Evolutionary conservation across 2,329 filamentous ascomycete species (phyloP), one percentile per base, ranked within the genome.

Genomic region (Lecanoromycetidae sp.): DNA sequence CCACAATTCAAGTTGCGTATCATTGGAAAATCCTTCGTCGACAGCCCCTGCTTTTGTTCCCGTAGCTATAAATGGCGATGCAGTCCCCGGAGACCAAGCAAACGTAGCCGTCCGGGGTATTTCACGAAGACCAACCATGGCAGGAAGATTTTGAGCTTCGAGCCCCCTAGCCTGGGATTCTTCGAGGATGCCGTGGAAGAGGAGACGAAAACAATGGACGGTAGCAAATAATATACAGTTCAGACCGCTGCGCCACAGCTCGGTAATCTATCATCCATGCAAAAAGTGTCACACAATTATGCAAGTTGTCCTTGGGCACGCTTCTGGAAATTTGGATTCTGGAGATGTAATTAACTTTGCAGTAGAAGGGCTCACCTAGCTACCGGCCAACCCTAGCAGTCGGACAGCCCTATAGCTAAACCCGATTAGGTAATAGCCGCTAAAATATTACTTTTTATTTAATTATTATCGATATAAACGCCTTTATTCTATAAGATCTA

Each of bases 51-150:
- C 88, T 57, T 88, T 82, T 38, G 91, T 98, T 58, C 91, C 91
- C 23, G 91, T 98, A 51, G 87, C 90, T 55, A 98, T 73, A 57
- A 94, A 74, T 58, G 90, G 87, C 57, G 81, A 79, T 32, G 77
- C 76, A 42, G 85, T 70, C 57, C 81, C 84, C 22, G 88, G 84
- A 57, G 87, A 94, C 90, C 91, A 98, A 61, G 91, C 87, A 66
- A 98, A 98, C 60, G 90, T 84, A 66, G 90, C 91, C 60, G 91
- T 98, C 69, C 91, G 80, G 65, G 87, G 85, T 62, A 98, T 93
- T 73, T 96, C 88, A 74, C 90, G 80, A 67, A 96, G 75, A 71
- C 87, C 85, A 68, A 95, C 90, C 91, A 98, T 98, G 66, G n/a
- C n/a, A n/a, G n/a, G n/a, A n/a, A n/a, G n/a, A n/a, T n/a, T n/a